Base-by-base conservation (phyloP, 306 rosid species). In the Prunus campanulata region DNA sequence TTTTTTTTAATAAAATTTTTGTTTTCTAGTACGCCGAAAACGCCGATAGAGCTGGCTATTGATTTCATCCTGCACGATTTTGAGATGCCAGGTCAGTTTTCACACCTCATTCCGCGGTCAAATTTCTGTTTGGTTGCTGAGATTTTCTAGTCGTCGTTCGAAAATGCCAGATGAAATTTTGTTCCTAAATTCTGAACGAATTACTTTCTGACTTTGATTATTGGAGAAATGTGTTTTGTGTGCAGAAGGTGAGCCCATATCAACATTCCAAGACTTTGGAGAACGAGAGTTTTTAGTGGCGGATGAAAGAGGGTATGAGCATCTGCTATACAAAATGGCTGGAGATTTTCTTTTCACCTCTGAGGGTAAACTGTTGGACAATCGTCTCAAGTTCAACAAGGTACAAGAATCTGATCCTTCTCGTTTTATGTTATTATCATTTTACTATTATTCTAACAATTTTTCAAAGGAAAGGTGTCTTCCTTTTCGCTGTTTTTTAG, bases 231-330 rank as follows among this genome's bases (percentile, higher is more conserved):
- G 82, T 66, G 39, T 61, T 54, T 72, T 70, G 25, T 74, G 83
- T 55, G 42, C 90, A 95, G 98, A 95, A 87, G 98, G 89, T 52
- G 98, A 95, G 78, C 98, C 98, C 75, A 95, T 95, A 78, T 87
- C 97, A 9, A 95, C 98, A 4, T 95, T 74, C 48, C 72, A 76
- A 27, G 97, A 92, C 29, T 95, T 85, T 54, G 98, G 98, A 52
- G 97, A 90, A 75, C 79, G 88, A 69, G 98, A 95, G 81, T 95
- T 79, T 86, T 61, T 95, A 81, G 97, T 95, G 65, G 98, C 96
- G 9, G 98, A 95, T 75, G 93, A 89, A 72, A 85, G 98, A 90
- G 98, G 98, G 64, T 95, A 86, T 25, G 98, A 90, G 50, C 75
- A 78, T 77, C 82, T 95, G 80, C 86, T 95, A 0, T 90, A 85